A percentile compares a stretch with the other conserved stretches of the same genome.
Evolutionary conservation across 352 stramenopile species (phyloP).

Genomic region (Pythium rhizo-oryzae): DNA sequence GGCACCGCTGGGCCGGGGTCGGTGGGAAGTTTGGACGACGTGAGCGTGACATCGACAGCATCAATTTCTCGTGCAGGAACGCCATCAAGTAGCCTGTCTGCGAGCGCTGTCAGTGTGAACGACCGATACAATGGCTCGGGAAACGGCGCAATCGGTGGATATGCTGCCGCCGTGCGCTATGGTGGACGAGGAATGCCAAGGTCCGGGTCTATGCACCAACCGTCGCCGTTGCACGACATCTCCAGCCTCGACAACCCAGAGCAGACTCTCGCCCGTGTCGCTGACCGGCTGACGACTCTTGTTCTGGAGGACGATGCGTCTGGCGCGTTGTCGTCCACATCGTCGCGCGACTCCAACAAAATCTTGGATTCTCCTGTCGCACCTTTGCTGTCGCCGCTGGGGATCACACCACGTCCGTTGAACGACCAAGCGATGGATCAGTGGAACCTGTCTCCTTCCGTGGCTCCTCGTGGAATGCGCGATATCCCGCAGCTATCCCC

Average conservation of each 20-base stretch:
- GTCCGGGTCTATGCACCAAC: constrained; percentile 42
- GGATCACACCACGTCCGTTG: constrained; percentile 53
- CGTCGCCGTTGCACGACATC: constrained; percentile 27
- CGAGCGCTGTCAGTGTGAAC: constrained; percentile 29
- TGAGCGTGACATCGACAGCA: constrained; percentile 49
- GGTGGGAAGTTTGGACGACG: constrained; percentile 71
- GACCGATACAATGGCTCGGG: constrained; percentile 28
- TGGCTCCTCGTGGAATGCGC: constrained; percentile 40
- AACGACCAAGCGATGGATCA: constrained; percentile 76
- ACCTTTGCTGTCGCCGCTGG: constrained; percentile 51
- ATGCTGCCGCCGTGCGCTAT: constrained; percentile 82
- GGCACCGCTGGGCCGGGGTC: constrained; percentile 72
- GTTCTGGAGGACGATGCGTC: constrained; percentile 58
- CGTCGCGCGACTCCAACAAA: constrained; percentile 63
- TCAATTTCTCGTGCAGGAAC: constrained; percentile 59
- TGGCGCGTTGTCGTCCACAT: constrained; percentile 40
- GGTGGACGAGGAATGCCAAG: constrained; percentile 43
- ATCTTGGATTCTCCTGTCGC: constrained; percentile 46
- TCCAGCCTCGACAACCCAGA: constrained; percentile 27
- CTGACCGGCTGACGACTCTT: constrained; percentile 71
- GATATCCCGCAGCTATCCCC: constrained; percentile 50
- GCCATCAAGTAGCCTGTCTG: constrained; percentile 58
- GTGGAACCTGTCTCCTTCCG: constrained; percentile 73
- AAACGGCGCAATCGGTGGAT: constrained; percentile 67
- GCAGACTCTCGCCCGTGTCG: constrained; percentile 42